Conservation (phyloP, 495 filamentous ascomycete species). For the Barbatosphaeria neglecta region DNA sequence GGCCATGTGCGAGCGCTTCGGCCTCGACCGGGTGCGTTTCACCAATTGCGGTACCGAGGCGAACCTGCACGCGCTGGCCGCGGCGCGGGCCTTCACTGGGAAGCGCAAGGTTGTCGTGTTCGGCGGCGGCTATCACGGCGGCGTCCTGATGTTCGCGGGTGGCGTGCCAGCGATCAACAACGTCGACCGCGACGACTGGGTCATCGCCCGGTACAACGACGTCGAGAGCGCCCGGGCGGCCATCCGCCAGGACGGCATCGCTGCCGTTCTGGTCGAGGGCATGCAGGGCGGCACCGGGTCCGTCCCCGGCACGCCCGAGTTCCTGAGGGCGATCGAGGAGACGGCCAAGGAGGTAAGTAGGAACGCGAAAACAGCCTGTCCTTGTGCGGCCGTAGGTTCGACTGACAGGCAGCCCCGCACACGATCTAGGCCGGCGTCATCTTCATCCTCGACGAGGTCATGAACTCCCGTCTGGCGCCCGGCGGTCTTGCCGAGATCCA, state of each 20-base stretch:
- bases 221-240: conserved; percentile 21
- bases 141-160: conserved; percentile 18
- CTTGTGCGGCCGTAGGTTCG: neutral
- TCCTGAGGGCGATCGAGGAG: conserved; percentile 20
- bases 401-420: neutral
- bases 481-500: conserved; percentile 29
- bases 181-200: conserved; percentile 27
- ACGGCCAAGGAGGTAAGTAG: conserved; percentile 11
- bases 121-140: conserved; percentile 40
- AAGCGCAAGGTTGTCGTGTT: conserved; percentile 32
- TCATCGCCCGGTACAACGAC: conserved; percentile 35
- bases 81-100: conserved; percentile 21
- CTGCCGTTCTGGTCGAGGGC: conserved; percentile 42
- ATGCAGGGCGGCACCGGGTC: conserved; percentile 41
- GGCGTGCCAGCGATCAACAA: conserved; percentile 11
- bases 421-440: conserved; percentile 20
- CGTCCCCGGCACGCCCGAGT: conserved; percentile 26
- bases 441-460: conserved; percentile 49
- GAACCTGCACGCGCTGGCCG: conserved; percentile 27
- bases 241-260: conserved; percentile 19
- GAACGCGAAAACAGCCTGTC: neutral
- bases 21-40: conserved; percentile 27
- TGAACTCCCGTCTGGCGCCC: conserved; percentile 38
- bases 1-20: conserved; percentile 21
- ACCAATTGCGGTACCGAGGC: conserved; percentile 39